A percentile compares a stretch with the other conserved stretches of the same genome.
These are phyloP conservation scores for Chamaecyparis obtusa DNA, from an alignment of 75 land plant species.

Conservation along the genomic window DNA sequence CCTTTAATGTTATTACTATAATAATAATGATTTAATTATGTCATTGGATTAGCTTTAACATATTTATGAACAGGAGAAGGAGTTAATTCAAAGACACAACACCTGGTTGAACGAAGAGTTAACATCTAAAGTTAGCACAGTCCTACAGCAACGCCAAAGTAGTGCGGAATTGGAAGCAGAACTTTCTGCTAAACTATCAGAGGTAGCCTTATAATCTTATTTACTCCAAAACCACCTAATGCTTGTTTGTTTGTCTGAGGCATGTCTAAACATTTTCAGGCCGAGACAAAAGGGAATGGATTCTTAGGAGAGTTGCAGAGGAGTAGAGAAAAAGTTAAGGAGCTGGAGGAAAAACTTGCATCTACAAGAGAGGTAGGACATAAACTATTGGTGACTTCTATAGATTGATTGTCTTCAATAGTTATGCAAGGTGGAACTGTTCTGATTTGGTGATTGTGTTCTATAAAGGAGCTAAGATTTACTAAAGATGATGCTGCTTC, in stretches of 20 bases:
- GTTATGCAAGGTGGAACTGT: background rate
- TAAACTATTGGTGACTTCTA: background rate
- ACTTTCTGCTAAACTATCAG: conserved; percentile 58
- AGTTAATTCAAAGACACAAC: conserved; percentile 85
- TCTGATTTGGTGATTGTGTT: conserved; percentile 1
- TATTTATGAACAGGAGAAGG: conserved; percentile 69
- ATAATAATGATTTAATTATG: background rate
- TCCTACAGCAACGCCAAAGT: conserved; percentile 55
- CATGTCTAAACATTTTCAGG: conserved; percentile 33
- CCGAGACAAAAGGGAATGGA: conserved; percentile 62
- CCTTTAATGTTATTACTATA: background rate
- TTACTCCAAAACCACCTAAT: background rate
- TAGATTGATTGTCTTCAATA: background rate
- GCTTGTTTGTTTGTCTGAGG: background rate
- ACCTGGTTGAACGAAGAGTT: conserved; percentile 87
- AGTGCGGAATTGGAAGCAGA: conserved; percentile 65
- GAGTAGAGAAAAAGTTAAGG: conserved; percentile 62
- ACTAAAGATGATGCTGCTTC: conserved; percentile 61
- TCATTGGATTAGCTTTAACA: background rate
- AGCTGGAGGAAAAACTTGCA: conserved; percentile 54
- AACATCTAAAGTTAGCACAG: conserved; percentile 56
- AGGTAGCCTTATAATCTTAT: conserved; percentile 43
- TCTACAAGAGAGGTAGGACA: conserved; percentile 57
- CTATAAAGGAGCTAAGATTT: conserved; percentile 64
- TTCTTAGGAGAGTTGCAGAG: conserved; percentile 41